Evolutionary conservation across 345 rosid genomes (phyloP), one percentile per base, ranked within the genome.

Genomic region (Boechera retrofracta): DNA sequence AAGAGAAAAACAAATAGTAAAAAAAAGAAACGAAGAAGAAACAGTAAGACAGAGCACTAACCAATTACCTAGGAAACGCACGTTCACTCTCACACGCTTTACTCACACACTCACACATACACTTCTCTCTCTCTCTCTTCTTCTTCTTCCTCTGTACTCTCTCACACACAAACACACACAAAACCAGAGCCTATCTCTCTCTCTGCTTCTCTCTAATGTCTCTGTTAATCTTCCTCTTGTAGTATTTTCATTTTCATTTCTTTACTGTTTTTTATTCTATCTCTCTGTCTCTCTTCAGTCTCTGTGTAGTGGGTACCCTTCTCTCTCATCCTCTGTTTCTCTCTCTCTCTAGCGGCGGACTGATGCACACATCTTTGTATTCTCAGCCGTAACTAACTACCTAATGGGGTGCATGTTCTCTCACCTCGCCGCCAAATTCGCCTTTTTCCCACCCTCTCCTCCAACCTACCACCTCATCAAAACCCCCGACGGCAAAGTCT

Each of bases 361-460:
- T 54, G 38, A 79, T 79, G 82, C 75, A 54, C 48, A 58, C 0
- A 61, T 59, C 82, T 61, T 68, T 47, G 61, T 3, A 36, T 5
- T 35, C 75, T 62, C 82, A 79, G 79, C 71, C 78, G 75, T 79
- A 51, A 67, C 35, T 13, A 52, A 85, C 5, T 24, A 6, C 39
- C 1, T n/a, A 29, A 95, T 96, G 99, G 99, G 99, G 83, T 96
- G 98, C 86, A 82, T 82, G 86, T 79, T 89, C 70, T 95, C 99
- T 86, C 90, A 89, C 59, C 83, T 96, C 77, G 99, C 99, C 75
- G 89, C 98, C 32, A 91, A 93, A 66, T 96, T 96, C 78, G 99
- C 98, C 16, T 96, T 96, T 80, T 96, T 96, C 75, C 96, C 99
- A 64, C 98, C 99, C 21, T 86, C 98, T 42, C 99, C 99, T 67